Conservation (phyloP, 768 basidiomycete species). For the Plicaturopsis crispa region DNA sequence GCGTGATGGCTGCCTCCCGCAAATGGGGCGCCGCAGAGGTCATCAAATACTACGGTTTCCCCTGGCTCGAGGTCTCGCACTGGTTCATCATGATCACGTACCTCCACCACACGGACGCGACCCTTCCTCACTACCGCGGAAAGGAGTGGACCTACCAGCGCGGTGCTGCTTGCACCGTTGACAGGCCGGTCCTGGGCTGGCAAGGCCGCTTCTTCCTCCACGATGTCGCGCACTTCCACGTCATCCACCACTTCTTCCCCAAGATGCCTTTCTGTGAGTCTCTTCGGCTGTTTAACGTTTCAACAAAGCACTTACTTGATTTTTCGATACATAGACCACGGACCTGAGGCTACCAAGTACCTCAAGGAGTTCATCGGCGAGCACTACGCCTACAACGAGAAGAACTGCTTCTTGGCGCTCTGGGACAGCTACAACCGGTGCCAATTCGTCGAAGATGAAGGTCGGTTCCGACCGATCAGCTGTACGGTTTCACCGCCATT, state of each 20-base stretch:
- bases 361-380: constrained; percentile 21
- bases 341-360: constrained; percentile 20
- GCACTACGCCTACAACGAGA: constrained; percentile 19
- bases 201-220: constrained; percentile 64
- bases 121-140: constrained; percentile 49
- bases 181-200: constrained; percentile 53
- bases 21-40: constrained; percentile 32
- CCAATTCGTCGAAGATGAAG: constrained; percentile 27
- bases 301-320: constrained; percentile 1
- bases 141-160: constrained; percentile 54
- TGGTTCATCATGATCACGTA: constrained; percentile 50
- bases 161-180: constrained; percentile 55
- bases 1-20: constrained; percentile 26
- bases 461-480: no score
- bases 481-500: no score
- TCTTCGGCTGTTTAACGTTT: background rate
- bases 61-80: constrained; percentile 48
- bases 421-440: constrained; percentile 26
- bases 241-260: constrained; percentile 48
- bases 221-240: constrained; percentile 57
- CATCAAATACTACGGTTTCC: constrained; percentile 42
- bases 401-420: constrained; percentile 20
- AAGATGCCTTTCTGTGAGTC: constrained; percentile 35
- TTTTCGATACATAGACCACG: constrained; percentile 19
- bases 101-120: constrained; percentile 58